phyloP scores from a whole-genome alignment of 148 eudicot species.

The Chenopodium suecicum region DNA sequence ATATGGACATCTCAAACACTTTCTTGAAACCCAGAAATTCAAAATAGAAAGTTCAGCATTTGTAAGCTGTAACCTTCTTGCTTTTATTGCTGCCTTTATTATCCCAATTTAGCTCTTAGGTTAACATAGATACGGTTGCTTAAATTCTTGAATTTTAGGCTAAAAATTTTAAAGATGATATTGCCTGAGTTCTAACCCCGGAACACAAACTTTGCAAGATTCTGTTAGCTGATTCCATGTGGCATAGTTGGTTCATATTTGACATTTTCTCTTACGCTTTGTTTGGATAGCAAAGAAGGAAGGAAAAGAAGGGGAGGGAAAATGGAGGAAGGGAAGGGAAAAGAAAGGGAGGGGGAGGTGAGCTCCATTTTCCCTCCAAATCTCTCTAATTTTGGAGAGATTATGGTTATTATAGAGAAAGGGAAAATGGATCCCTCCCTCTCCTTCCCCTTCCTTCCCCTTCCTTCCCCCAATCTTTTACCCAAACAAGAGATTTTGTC shows the following conservation, averaged over 20 bases:
- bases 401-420: too few relatives aligned
- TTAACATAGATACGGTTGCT: not conserved
- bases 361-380: too few relatives aligned
- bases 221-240: not conserved
- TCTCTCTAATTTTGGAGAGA: too few relatives aligned
- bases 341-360: too few relatives aligned
- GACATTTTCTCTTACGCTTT: not conserved
- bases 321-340: too few relatives aligned
- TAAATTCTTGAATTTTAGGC: not conserved
- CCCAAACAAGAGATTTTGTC: too few relatives aligned
- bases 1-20: not conserved
- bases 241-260: not conserved
- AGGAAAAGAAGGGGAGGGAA: too few relatives aligned
- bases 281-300: too few relatives aligned
- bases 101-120: not conserved
- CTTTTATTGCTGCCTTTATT: not conserved
- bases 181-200: not conserved
- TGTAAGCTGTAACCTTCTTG: not conserved
- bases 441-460: too few relatives aligned
- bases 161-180: not conserved
- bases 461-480: too few relatives aligned
- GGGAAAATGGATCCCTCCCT: too few relatives aligned
- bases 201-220: not conserved
- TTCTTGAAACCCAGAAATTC: not conserved
- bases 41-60: not conserved